phyloP scores from a whole-genome alignment of 192 early-diverging fungal species.

The Chytriomyces hyalinus region DNA sequence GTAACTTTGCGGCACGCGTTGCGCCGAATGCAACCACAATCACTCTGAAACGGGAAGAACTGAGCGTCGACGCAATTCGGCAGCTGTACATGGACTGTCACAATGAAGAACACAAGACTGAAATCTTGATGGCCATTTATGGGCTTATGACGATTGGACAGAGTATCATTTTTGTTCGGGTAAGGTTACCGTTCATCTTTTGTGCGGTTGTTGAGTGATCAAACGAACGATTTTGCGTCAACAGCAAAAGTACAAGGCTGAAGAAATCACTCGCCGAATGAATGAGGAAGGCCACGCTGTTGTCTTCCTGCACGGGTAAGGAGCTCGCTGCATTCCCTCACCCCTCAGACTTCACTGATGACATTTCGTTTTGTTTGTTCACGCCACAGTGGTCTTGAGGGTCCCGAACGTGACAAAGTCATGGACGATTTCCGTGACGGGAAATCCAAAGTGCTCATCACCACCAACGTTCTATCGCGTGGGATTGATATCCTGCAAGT shows the following conservation, averaged over 20 bases:
- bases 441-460: conserved; percentile 89
- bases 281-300: conserved; percentile 83
- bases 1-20: conserved; percentile 76
- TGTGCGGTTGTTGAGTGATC: not conserved
- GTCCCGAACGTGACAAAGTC: conserved; percentile 80
- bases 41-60: conserved; percentile 81
- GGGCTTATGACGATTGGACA: conserved; percentile 89
- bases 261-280: conserved; percentile 76
- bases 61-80: conserved; percentile 91
- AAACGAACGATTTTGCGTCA: not conserved
- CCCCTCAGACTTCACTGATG: not conserved
- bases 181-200: conserved; percentile 42
- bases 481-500: conserved; percentile 98
- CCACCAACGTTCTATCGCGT: conserved; percentile 95
- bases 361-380: not conserved
- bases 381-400: conserved; percentile 57
- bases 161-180: conserved; percentile 94
- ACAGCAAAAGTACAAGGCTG: conserved; percentile 81
- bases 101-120: conserved; percentile 73
- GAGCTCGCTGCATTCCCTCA: not conserved
- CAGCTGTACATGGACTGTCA: conserved; percentile 98
- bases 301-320: conserved; percentile 76
- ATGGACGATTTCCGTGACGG: conserved; percentile 95
- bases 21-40: conserved; percentile 89
- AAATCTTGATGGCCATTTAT: conserved; percentile 59